Evolutionary conservation across 2,329 filamentous ascomycete species (phyloP), one percentile per base, ranked within the genome.

Genomic region (Aphanocladium album): DNA sequence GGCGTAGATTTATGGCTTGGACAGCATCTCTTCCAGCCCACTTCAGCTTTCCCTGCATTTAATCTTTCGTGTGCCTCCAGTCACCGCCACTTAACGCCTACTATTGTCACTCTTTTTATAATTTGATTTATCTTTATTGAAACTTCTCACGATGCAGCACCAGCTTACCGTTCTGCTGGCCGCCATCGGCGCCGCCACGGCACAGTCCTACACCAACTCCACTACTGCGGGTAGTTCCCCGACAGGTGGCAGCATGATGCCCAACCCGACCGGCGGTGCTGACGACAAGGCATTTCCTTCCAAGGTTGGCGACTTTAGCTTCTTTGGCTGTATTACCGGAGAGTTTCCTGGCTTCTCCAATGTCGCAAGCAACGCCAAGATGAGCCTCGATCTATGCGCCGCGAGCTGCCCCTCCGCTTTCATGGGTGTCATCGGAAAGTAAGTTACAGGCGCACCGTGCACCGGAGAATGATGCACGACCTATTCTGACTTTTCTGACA

Each of bases 371-470:
- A 62, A 62, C 5, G 43, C 35, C 6, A 14, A 62, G 17, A 69
- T 68, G 67, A 66, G 63, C 19, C 53, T 71, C 23, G 65, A 73
- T 8, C 46, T 63, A 2, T 73, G 71, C 51, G 65, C 65, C 12
- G 60, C 61, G n/a, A 64, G 62, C 45, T 71, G 70, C 25, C 53
- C 54, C 1, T 61, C 61, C 17, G 58, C 52, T 19, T 70, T 67
- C 64, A 71, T 73, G 35, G 72, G 67, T 57, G 62, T 67, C 45
- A 60, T 63, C 51, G 63, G 66, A 46, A 66, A 57, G 70, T 67
- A 45, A 68, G 68, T 64, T 4, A 14, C 39, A 11, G 33, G n/a
- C 30, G 2, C 14, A 16, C 47, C 6, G 33, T 35, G 33, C 33
- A 35, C 12, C 12, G 33, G 33, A 35, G 33, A 35, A n/a, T 35